These are phyloP conservation scores for Rhododendron henanense DNA, from an alignment of 148 eudicot genomes.

Conservation along the genomic window DNA sequence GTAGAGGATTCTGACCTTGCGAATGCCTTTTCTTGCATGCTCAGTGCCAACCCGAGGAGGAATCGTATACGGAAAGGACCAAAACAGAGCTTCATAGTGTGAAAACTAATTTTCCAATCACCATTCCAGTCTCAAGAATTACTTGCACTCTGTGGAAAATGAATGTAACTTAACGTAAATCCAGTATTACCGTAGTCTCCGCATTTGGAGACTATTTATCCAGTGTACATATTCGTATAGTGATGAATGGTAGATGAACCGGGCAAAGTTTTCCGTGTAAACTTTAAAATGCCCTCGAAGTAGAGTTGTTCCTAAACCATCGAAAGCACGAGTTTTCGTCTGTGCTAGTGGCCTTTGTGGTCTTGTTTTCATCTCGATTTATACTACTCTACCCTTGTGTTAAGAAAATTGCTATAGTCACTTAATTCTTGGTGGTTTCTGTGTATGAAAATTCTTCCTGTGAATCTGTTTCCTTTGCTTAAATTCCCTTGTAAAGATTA, in stretches of 20 bases:
- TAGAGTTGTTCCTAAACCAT: not conserved
- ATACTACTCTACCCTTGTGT: not conserved
- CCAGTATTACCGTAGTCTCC: not conserved
- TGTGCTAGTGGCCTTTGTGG: not conserved
- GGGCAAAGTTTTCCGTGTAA: not conserved
- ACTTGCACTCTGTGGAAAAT: not conserved
- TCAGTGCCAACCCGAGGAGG: slow-evolving; percentile 53
- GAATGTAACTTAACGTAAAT: not conserved
- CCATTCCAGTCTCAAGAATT: not conserved
- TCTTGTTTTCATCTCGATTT: not conserved
- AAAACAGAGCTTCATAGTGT: slow-evolving; percentile 52
- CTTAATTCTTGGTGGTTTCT: not conserved
- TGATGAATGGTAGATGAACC: not conserved
- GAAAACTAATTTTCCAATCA: slow-evolving; percentile 5
- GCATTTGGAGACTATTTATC: not conserved
- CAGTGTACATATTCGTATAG: not conserved
- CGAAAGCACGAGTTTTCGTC: not conserved
- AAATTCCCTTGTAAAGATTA: not conserved
- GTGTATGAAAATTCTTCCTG: not conserved
- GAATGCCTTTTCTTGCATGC: slow-evolving; percentile 57
- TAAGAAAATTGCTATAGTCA: not conserved
- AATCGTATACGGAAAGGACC: slow-evolving; percentile 52
- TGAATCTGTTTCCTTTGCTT: not conserved
- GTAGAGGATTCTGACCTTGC: slow-evolving; percentile 65
- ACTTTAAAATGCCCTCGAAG: not conserved